Evolutionary conservation across 176 grass and related monocot species (phyloP).

Genomic region (Lolium rigidum): DNA sequence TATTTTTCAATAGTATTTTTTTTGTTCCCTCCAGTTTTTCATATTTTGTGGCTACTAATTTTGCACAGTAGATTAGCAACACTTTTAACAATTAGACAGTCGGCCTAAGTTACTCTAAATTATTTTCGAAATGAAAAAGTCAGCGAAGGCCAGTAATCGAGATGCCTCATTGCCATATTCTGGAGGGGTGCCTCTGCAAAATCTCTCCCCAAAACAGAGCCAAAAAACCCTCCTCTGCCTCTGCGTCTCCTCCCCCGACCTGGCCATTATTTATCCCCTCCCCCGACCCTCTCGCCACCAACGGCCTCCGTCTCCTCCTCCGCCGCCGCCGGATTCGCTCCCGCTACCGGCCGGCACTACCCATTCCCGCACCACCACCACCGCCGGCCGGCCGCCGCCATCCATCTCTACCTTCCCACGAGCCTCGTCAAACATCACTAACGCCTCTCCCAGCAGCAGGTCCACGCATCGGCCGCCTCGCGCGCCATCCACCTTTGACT

Average conservation of each 20-base stretch:
- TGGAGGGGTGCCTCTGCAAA: neutral
- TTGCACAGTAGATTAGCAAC: too few relatives aligned
- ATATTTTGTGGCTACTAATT: too few relatives aligned
- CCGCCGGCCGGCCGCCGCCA: neutral
- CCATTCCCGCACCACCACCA: neutral
- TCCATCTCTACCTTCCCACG: neutral
- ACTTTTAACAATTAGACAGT: too few relatives aligned
- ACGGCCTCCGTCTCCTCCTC: neutral
- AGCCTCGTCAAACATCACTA: neutral
- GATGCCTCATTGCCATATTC: neutral
- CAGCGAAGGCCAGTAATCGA: neutral
- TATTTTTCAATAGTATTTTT: too few relatives aligned
- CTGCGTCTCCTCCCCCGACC: neutral
- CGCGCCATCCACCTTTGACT: slow-evolving; percentile 44
- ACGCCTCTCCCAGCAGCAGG: slow-evolving; percentile 23
- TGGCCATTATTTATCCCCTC: slow-evolving; percentile 50
- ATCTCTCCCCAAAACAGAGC: neutral
- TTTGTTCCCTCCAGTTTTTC: too few relatives aligned
- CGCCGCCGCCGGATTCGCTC: slow-evolving; percentile 43
- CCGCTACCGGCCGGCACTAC: slow-evolving; percentile 10
- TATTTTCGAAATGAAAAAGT: neutral
- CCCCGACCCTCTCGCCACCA: slow-evolving; percentile 8
- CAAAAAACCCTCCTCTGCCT: slow-evolving; percentile 9
- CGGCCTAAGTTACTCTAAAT: too few relatives aligned
- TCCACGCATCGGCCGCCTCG: slow-evolving; percentile 36